Evolutionary conservation across 768 basidiomycete species (phyloP).

Genomic region (Boletus fagicola): DNA sequence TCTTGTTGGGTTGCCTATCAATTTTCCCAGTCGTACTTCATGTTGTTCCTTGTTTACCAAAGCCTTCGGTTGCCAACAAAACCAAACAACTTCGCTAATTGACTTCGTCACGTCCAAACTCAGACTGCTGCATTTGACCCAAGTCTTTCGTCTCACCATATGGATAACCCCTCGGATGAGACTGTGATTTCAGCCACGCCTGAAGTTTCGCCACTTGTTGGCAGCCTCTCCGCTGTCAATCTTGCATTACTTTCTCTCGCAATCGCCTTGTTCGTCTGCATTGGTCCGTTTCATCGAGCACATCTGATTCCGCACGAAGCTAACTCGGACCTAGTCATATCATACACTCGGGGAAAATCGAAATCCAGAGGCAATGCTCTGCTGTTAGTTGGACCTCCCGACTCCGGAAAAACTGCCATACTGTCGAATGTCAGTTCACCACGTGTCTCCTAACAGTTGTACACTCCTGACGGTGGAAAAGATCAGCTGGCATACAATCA

Average conservation of each 20-base stretch:
- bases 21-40: neutral
- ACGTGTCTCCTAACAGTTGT: neutral
- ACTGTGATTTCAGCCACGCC: slow-evolving; percentile 22
- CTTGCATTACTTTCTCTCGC: slow-evolving; percentile 43
- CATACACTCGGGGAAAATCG: slow-evolving; percentile 44
- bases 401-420: slow-evolving; percentile 81
- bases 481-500: slow-evolving; percentile 63
- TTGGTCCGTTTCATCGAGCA: slow-evolving; percentile 36
- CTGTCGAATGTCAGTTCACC: slow-evolving; percentile 56
- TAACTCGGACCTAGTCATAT: slow-evolving; percentile 41
- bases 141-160: neutral
- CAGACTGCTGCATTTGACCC: neutral
- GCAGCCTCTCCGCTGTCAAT: slow-evolving; percentile 39
- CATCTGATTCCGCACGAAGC: slow-evolving; percentile 1
- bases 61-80: slow-evolving; percentile 12
- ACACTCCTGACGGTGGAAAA: slow-evolving; percentile 14
- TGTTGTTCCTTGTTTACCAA: slow-evolving; percentile 16
- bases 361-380: slow-evolving; percentile 55
- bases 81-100: slow-evolving; percentile 20
- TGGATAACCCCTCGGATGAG: slow-evolving; percentile 14
- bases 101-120: neutral
- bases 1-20: neutral
- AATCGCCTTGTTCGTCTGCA: slow-evolving; percentile 42
- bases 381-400: slow-evolving; percentile 72
- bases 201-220: slow-evolving; percentile 36